Base-by-base conservation (phyloP, 1,284 basidiomycete genomes). In the Trichosporon sp. region DNA sequence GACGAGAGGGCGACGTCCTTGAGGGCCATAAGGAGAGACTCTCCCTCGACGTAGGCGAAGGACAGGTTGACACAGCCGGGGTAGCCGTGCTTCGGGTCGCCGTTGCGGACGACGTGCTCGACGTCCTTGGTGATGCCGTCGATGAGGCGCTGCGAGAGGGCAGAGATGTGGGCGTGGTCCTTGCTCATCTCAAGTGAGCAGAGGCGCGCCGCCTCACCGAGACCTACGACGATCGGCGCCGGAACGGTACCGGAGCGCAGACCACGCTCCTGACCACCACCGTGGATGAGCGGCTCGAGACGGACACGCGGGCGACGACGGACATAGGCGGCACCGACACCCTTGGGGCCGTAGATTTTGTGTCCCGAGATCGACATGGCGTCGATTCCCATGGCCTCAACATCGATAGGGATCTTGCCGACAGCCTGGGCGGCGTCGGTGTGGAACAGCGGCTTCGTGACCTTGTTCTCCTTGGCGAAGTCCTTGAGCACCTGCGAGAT, bases 1-100 rank as follows among this genome's bases (percentile, higher is more conserved):
- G 95, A 98, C 13, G 95, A 98, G 34, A 99, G 85, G 4, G 96
- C 96, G 65, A 99, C 90, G 75, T 99, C 93, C 89, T 99, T 99
- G 71, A 99, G 82, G 19, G 96, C 95, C 96, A 99, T 99, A 69
- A 99, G 82, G 67, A 99, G 85, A 75, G 91, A 95, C 82, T 99
- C 95, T 31, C 95, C 95, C 75, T 99, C 95, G 52, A 99, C 94
- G 78, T 97, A 99, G 11, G 95, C 87, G 79, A 98, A 99, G 66
- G 91, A 94, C 49, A 99, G 84, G 81, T 98, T 98, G 74, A 97
- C 87, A 79, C 95, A 98, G 44, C 92, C 92, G 7, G 92, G 87
- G 80, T 92, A 95, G 16, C 93, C 95, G 63, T 87, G 84, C 32
- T 59, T 60, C 0, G 84, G 80, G 78, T 98, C 95, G 27, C 96